Percentiles rank a stretch among this genome's conserved stretches.
Evolutionary conservation across 176 grass and related monocot genomes (phyloP).

Genomic region (Zea luxurians): DNA sequence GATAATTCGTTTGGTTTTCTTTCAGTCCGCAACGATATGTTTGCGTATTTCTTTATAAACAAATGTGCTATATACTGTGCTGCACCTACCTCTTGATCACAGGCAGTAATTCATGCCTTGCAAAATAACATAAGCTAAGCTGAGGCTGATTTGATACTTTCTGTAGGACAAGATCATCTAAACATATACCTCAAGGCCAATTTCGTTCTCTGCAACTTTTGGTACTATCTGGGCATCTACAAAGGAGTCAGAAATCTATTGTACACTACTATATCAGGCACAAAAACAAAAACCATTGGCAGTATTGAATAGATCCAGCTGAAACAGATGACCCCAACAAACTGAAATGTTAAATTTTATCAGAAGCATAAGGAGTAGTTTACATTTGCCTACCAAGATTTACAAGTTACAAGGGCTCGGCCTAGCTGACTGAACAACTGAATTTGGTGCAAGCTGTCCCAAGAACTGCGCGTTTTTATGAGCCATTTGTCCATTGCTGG

Average conservation of each 20-base stretch:
- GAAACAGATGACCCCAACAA: not conserved
- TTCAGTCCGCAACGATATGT: not conserved
- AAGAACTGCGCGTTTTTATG: conserved; percentile 11
- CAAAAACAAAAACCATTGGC: not conserved
- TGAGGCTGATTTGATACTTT: not conserved
- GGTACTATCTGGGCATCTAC: not conserved
- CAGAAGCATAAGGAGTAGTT: not conserved
- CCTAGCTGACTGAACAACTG: conserved; percentile 11
- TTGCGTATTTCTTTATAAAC: not conserved
- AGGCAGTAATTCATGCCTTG: conserved; percentile 2
- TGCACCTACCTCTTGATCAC: not conserved
- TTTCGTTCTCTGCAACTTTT: not conserved
- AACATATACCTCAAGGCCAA: not conserved
- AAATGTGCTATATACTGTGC: conserved; percentile 10
- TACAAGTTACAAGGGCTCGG: conserved; percentile 30
- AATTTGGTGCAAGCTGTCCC: conserved; percentile 2
- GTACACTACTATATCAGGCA: not conserved
- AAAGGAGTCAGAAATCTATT: conserved; percentile 13
- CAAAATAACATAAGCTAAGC: not conserved
- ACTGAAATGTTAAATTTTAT: not conserved
- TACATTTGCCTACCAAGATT: conserved; percentile 28
- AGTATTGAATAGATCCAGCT: not conserved
- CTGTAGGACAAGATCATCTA: conserved; percentile 2
- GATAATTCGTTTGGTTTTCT: not conserved
- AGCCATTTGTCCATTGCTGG: conserved; percentile 13